These are phyloP conservation scores for Xerocomus nothofagi DNA, from an alignment of 1,284 basidiomycete species.

Conservation along the genomic window DNA sequence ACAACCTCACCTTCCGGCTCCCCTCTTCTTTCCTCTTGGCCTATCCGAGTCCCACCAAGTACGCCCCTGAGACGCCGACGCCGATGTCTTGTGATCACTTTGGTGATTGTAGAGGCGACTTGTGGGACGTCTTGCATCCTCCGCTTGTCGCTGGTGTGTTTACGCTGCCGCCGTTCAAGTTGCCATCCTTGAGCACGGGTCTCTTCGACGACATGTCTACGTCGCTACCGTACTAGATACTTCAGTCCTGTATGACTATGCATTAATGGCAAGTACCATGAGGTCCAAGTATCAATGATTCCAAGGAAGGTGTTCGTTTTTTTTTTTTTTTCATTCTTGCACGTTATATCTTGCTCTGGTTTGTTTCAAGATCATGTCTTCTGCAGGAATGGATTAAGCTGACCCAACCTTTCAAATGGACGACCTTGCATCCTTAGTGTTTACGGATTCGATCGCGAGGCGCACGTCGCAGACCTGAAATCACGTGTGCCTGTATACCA, in stretches of 20 bases:
- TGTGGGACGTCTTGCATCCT: conserved; percentile 30
- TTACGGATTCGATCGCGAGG: background rate
- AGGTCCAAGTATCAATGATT: background rate
- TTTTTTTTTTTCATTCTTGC: background rate
- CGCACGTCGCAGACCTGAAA: background rate
- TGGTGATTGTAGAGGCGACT: conserved; percentile 27
- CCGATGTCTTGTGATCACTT: conserved; percentile 25
- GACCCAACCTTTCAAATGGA: background rate
- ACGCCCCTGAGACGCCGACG: conserved; percentile 26
- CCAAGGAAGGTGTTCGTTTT: background rate
- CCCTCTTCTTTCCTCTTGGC: conserved; percentile 11
- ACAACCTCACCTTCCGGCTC: conserved; percentile 17
- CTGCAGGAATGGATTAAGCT: background rate
- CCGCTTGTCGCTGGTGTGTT: conserved; percentile 24
- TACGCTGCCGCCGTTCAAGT: conserved; percentile 27
- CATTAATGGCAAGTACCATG: background rate
- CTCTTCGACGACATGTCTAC: conserved; percentile 18
- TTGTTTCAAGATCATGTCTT: background rate
- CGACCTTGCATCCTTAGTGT: background rate
- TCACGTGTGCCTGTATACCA: background rate
- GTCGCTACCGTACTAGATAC: conserved; percentile 5
- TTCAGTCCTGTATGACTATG: background rate
- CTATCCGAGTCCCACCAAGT: background rate
- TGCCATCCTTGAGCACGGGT: conserved; percentile 21
- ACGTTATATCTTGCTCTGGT: background rate